These are phyloP conservation scores for Litchi chinensis DNA, from an alignment of 345 rosid genomes.

Conservation along the genomic window DNA sequence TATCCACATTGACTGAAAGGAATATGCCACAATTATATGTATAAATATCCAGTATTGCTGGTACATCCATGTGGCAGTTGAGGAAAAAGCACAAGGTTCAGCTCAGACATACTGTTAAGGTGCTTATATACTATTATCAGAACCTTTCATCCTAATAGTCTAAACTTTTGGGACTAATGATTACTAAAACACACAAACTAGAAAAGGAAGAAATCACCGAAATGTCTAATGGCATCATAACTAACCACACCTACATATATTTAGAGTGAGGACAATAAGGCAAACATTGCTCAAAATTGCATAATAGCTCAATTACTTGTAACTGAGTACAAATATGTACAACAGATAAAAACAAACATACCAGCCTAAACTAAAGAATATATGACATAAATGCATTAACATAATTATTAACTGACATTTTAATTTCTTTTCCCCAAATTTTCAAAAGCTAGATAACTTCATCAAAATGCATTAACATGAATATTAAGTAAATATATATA, in stretches of 20 bases:
- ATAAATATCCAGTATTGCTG: background rate
- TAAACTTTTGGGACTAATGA: background rate
- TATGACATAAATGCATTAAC: background rate
- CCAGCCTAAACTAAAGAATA: background rate
- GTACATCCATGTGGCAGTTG: background rate
- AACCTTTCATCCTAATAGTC: background rate
- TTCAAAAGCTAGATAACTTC: background rate
- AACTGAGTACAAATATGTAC: background rate
- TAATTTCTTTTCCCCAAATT: conserved; percentile 12
- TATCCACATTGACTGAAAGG: background rate
- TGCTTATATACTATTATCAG: background rate
- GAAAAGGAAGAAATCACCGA: background rate
- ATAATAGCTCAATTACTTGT: background rate
- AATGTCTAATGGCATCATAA: background rate
- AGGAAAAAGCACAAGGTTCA: background rate
- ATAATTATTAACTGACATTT: background rate
- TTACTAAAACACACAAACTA: background rate
- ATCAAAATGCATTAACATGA: background rate
- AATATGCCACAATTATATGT: background rate
- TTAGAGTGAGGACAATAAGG: background rate
- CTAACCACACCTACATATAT: background rate
- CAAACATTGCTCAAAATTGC: background rate
- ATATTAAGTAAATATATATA: conserved; percentile 23
- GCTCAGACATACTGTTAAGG: background rate
- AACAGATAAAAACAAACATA: background rate